phyloP scores from a whole-genome alignment of 805 yeast genomes.

The Pichia deserticola region DNA sequence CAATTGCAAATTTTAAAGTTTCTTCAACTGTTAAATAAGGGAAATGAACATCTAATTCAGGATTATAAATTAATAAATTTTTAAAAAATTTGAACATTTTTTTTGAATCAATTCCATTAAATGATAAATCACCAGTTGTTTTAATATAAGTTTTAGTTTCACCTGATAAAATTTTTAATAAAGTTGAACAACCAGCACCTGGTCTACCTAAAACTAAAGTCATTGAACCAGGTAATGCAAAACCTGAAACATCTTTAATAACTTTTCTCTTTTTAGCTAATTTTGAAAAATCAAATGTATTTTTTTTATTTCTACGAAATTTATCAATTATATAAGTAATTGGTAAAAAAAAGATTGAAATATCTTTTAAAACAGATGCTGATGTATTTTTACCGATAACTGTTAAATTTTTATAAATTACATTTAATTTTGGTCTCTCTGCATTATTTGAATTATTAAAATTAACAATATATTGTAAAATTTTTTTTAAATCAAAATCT shows the following conservation, averaged over 20 bases:
- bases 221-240: constrained; percentile 43
- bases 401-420: constrained; percentile 34
- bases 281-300: constrained; percentile 19
- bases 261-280: constrained; percentile 16
- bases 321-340: constrained; percentile 7
- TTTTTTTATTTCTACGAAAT: constrained; percentile 14
- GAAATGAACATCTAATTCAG: constrained; percentile 50
- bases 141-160: constrained; percentile 33
- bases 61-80: constrained; percentile 43
- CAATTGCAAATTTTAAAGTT: constrained; percentile 47
- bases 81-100: constrained; percentile 40
- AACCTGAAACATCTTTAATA: constrained; percentile 17
- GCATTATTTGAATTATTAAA: constrained; percentile 39
- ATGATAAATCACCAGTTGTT: constrained; percentile 34
- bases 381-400: constrained; percentile 42
- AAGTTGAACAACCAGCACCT: constrained; percentile 59
- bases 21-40: constrained; percentile 48
- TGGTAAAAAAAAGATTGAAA: constrained; percentile 37
- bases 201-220: constrained; percentile 49
- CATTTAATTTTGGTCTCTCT: constrained; percentile 35
- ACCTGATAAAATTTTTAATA: constrained; percentile 40
- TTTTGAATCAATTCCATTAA: constrained; percentile 39
- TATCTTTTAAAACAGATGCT: constrained; percentile 38
- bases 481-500: constrained; percentile 34
- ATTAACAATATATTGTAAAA: constrained; percentile 31